A percentile compares a stretch with the other conserved stretches of the same genome.
Conservation (phyloP, 164 flowering plant genomes). For the Vitis labrusca region DNA sequence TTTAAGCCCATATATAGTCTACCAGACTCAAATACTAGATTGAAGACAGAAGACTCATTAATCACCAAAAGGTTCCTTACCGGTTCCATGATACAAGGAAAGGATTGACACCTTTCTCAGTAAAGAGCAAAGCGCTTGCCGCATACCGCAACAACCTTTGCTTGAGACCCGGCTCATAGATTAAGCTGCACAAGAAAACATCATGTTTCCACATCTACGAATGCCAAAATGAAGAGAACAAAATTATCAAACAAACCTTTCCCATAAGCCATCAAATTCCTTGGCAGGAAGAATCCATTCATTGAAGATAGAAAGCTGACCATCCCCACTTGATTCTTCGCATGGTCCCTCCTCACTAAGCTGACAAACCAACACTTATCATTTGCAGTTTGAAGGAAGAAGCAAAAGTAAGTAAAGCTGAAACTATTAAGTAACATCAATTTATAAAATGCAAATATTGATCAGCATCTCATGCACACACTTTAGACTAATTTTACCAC, state of each 20-base stretch:
- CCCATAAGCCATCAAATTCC: constrained; percentile 99
- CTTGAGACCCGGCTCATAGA: constrained; percentile 92
- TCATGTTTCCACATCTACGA: constrained; percentile 5
- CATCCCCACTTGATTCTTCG: constrained; percentile 80
- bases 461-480: no score
- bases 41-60: not conserved
- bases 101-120: constrained; percentile 91
- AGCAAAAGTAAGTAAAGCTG: not conserved
- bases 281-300: constrained; percentile 99
- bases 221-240: not conserved
- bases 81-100: constrained; percentile 97
- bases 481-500: no score
- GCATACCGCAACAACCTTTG: constrained; percentile 91
- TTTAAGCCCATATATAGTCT: no score
- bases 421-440: not conserved
- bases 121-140: constrained; percentile 89
- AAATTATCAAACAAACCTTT: constrained; percentile 56
- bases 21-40: not conserved
- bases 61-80: constrained; percentile 35
- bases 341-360: constrained; percentile 99
- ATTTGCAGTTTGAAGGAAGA: not conserved
- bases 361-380: constrained; percentile 35
- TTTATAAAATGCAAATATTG: no score
- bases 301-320: constrained; percentile 79
- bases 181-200: constrained; percentile 61